These are phyloP conservation scores for Alternaria sp. DNA, from an alignment of 2,329 filamentous ascomycete species.

Conservation along the genomic window DNA sequence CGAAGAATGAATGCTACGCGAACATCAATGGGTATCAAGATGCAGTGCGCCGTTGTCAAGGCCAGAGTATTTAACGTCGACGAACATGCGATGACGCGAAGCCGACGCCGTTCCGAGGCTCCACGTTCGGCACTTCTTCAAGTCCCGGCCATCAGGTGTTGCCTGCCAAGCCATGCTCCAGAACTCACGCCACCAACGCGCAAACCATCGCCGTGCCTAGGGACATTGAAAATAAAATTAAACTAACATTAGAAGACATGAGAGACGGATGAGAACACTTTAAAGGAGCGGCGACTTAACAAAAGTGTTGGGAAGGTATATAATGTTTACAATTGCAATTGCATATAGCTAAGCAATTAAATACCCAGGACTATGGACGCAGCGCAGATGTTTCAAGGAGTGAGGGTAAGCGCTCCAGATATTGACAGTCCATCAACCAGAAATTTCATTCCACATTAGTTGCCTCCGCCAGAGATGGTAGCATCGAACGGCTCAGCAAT, in stretches of 20 bases:
- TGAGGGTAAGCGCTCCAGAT: too few species aligned
- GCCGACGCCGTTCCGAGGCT: slow-evolving; percentile 13
- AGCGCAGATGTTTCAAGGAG: not conserved
- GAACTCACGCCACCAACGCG: not conserved
- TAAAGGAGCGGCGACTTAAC: not conserved
- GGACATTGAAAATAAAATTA: not conserved
- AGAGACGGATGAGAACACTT: not conserved
- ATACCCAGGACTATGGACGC: fast-evolving
- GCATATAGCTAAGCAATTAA: not conserved
- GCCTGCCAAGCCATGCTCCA: not conserved
- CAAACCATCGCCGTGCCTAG: not conserved
- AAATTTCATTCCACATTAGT: not conserved
- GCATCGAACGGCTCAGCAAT: slow-evolving; percentile 39
- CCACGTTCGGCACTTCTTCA: slow-evolving; percentile 9
- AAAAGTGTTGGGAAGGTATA: not conserved
- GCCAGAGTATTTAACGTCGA: not conserved
- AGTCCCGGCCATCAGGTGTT: not conserved
- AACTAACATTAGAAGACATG: not conserved
- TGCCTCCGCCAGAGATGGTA: slow-evolving; percentile 30
- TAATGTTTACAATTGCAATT: not conserved
- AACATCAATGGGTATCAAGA: not conserved
- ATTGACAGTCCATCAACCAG: not conserved
- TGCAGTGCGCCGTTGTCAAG: not conserved
- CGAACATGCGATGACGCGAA: slow-evolving; percentile 4
- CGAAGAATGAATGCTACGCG: not conserved